phyloP scores from a whole-genome alignment of 768 basidiomycete genomes.

The Serpula lacrymans region DNA sequence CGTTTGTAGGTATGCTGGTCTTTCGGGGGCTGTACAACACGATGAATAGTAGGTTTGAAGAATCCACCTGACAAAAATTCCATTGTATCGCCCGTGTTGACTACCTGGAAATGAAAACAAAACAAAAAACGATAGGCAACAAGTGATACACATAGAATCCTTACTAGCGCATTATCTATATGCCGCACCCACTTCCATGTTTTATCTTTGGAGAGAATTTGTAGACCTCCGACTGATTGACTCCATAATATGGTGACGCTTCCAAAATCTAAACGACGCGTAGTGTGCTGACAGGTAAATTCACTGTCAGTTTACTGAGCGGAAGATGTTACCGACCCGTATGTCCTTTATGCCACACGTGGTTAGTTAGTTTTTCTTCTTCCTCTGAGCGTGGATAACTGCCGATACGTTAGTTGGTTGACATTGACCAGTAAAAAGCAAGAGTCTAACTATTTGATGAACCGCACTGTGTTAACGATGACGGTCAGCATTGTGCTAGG shows the following conservation, averaged over 20 bases:
- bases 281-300: neutral
- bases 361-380: slow-evolving; percentile 40
- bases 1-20: slow-evolving; percentile 42
- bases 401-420: neutral
- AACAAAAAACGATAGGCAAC: neutral
- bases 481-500: neutral
- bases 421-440: neutral
- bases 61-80: slow-evolving; percentile 47
- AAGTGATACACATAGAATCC: slow-evolving; percentile 7
- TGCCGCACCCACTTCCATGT: slow-evolving; percentile 46
- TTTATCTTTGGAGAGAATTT: slow-evolving; percentile 39
- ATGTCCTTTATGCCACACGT: slow-evolving; percentile 52
- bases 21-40: slow-evolving; percentile 46
- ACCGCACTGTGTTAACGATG: slow-evolving; percentile 28
- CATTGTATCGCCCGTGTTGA: slow-evolving; percentile 47
- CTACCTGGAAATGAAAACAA: slow-evolving; percentile 22
- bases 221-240: slow-evolving; percentile 45
- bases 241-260: slow-evolving; percentile 45
- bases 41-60: slow-evolving; percentile 48
- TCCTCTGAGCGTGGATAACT: slow-evolving; percentile 42
- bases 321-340: slow-evolving; percentile 28
- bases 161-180: slow-evolving; percentile 41
- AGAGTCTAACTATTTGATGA: slow-evolving; percentile 45
- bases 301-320: too few species aligned
- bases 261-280: slow-evolving; percentile 35